A percentile compares a stretch with the other conserved stretches of the same genome.
phyloP scores from a whole-genome alignment of 352 stramenopile species.

The Globisporangium nodosum region DNA sequence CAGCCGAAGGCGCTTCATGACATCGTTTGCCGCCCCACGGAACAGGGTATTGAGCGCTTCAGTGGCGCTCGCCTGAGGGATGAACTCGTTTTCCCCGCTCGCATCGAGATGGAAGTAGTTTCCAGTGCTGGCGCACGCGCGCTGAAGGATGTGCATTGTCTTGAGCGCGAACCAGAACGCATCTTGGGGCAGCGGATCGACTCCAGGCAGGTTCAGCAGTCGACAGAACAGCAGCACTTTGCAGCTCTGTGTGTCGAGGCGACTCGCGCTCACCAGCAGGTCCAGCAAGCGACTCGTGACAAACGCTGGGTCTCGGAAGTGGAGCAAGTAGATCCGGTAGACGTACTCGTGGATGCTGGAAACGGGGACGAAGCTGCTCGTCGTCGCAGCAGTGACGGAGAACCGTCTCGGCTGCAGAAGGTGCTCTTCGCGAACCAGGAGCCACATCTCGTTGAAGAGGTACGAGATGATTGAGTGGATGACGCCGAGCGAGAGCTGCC shows the following conservation, averaged over 20 bases:
- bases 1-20: slow-evolving; percentile 33
- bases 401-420: slow-evolving; percentile 17
- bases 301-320: slow-evolving; percentile 35
- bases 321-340: slow-evolving; percentile 44
- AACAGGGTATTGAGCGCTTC: slow-evolving; percentile 40
- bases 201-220: slow-evolving; percentile 30
- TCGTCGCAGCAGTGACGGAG: slow-evolving; percentile 2
- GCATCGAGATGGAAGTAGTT: slow-evolving; percentile 45
- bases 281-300: slow-evolving; percentile 37
- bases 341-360: slow-evolving; percentile 32
- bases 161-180: slow-evolving; percentile 59
- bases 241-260: slow-evolving; percentile 49
- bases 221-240: slow-evolving; percentile 50
- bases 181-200: slow-evolving; percentile 24
- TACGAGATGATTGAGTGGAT: slow-evolving; percentile 42
- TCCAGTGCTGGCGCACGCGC: slow-evolving; percentile 23
- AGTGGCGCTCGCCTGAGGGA: slow-evolving; percentile 31
- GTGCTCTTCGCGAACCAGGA: slow-evolving; percentile 33
- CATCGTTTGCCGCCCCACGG: slow-evolving; percentile 23
- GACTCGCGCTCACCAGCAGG: slow-evolving; percentile 33
- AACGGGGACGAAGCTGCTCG: slow-evolving; percentile 17
- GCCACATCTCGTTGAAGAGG: slow-evolving; percentile 39
- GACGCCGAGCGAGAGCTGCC: slow-evolving; percentile 29
- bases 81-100: slow-evolving; percentile 40
- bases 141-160: slow-evolving; percentile 37